Conservation (phyloP, 2,329 filamentous ascomycete species). For the Beauveria rudraprayagi region DNA sequence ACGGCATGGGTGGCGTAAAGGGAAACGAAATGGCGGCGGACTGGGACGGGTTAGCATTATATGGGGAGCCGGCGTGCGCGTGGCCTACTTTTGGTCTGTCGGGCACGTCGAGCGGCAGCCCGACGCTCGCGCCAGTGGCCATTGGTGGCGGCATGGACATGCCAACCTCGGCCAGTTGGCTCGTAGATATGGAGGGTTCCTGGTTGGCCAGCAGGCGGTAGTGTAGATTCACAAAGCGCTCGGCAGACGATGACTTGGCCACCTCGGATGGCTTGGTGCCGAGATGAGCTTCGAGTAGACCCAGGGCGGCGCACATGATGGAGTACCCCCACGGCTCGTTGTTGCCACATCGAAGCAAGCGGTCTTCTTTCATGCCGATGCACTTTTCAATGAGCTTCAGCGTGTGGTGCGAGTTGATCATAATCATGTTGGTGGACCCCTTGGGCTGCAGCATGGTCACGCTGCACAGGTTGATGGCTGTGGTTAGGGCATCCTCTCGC, state of each 20-base stretch:
- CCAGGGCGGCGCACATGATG: constrained; percentile 53
- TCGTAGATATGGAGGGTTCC: constrained; percentile 25
- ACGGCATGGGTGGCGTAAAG: constrained; percentile 27
- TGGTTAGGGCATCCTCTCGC: constrained; percentile 50
- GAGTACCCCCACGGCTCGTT: constrained; percentile 58
- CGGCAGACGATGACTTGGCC: constrained; percentile 51
- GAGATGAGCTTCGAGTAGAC: constrained; percentile 51
- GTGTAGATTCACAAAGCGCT: constrained; percentile 51
- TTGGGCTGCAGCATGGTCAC: constrained; percentile 53
- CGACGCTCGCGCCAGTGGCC: constrained; percentile 17
- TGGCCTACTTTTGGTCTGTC: constrained; percentile 32
- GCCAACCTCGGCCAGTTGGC: constrained; percentile 25
- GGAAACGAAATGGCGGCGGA: constrained; percentile 35
- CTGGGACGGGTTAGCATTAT: constrained; percentile 26
- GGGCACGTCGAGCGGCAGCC: constrained; percentile 26
- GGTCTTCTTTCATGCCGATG: constrained; percentile 52
- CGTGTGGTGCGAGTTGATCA: constrained; percentile 53
- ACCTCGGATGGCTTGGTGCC: constrained; percentile 48
- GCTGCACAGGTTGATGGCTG: constrained; percentile 53
- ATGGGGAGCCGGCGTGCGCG: neutral
- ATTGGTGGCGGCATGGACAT: constrained; percentile 19
- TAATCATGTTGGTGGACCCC: constrained; percentile 53
- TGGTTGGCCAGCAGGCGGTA: constrained; percentile 49
- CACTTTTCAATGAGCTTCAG: constrained; percentile 55
- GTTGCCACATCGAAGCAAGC: constrained; percentile 52